Conservation (phyloP, 805 yeast genomes). For the Metschnikowia anglica region DNA sequence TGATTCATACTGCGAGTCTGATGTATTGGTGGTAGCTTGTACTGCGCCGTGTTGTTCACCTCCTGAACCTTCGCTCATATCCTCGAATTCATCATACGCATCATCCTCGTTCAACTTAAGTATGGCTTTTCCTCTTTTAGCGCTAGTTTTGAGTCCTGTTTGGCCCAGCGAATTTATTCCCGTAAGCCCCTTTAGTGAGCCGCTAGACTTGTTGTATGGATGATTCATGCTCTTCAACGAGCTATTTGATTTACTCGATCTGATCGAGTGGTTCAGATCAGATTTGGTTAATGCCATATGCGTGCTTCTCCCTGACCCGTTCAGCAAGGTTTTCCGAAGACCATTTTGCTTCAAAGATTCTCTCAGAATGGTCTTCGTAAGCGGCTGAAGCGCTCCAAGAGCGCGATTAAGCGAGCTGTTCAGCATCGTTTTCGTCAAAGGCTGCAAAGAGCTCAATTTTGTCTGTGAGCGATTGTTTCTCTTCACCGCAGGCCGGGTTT, state of each 20-base stretch:
- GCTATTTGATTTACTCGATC: slow-evolving; percentile 32
- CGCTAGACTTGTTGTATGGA: slow-evolving; percentile 4
- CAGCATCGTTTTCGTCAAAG: slow-evolving; percentile 22
- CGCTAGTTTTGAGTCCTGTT: slow-evolving; percentile 38
- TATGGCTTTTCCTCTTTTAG: slow-evolving; percentile 40
- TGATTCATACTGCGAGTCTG: neutral
- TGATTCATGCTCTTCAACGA: slow-evolving; percentile 33
- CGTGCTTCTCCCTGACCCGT: slow-evolving; percentile 11
- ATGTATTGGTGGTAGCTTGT: too few species aligned
- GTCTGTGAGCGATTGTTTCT: slow-evolving; percentile 39
- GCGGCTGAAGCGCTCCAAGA: slow-evolving; percentile 16
- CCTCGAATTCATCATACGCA: slow-evolving; percentile 40
- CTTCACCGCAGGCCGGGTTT: slow-evolving; percentile 25
- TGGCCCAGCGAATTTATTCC: slow-evolving; percentile 2
- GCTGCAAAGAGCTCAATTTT: slow-evolving; percentile 26
- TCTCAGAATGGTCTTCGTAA: slow-evolving; percentile 20
- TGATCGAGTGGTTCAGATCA: slow-evolving; percentile 21
- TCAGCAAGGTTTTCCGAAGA: slow-evolving; percentile 18
- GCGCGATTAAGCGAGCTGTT: slow-evolving; percentile 13
- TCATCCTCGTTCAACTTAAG: slow-evolving; percentile 38
- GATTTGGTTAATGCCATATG: slow-evolving; percentile 10
- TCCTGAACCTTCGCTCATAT: slow-evolving; percentile 26
- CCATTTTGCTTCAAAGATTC: slow-evolving; percentile 15
- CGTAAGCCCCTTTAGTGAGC: slow-evolving; percentile 13
- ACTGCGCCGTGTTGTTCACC: too few species aligned